Conservation (phyloP, 306 rosid genomes). For the Datisca glomerata region DNA sequence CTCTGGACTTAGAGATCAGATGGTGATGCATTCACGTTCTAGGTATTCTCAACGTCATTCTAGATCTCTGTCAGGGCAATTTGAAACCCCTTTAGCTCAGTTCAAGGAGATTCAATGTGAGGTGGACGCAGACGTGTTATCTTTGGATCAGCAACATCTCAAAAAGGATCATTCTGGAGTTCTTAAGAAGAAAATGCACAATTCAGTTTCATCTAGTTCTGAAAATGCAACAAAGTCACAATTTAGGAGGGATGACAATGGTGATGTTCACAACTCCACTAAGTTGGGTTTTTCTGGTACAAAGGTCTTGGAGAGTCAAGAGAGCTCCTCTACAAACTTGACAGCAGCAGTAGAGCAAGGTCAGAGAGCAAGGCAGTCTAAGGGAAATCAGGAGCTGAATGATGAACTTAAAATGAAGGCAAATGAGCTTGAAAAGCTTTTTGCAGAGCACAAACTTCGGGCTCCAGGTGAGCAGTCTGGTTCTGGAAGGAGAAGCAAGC, state of each 20-base stretch:
- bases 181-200: slow-evolving; percentile 45
- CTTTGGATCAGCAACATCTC: slow-evolving; percentile 21
- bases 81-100: slow-evolving; percentile 33
- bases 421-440: slow-evolving; percentile 92
- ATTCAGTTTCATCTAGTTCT: slow-evolving; percentile 24
- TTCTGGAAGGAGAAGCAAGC: slow-evolving; percentile 55
- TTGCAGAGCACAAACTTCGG: slow-evolving; percentile 93
- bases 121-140: slow-evolving; percentile 17
- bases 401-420: slow-evolving; percentile 95
- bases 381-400: slow-evolving; percentile 81
- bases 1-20: slow-evolving; percentile 33
- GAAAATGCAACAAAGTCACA: slow-evolving; percentile 33
- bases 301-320: slow-evolving; percentile 33
- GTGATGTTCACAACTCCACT: slow-evolving; percentile 21
- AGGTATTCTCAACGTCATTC: slow-evolving; percentile 51
- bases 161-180: slow-evolving; percentile 35
- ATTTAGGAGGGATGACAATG: slow-evolving; percentile 37
- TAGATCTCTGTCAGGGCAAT: slow-evolving; percentile 65
- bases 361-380: slow-evolving; percentile 73
- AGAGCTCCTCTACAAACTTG: slow-evolving; percentile 19
- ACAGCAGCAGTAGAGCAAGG: slow-evolving; percentile 34
- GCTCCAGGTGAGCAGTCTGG: slow-evolving; percentile 78
- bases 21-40: slow-evolving; percentile 30
- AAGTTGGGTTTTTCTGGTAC: slow-evolving; percentile 34
- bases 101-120: slow-evolving; percentile 23